These are phyloP conservation scores for Aspergillus quadrilineatus DNA, from an alignment of 2,329 filamentous ascomycete genomes.

Conservation along the genomic window DNA sequence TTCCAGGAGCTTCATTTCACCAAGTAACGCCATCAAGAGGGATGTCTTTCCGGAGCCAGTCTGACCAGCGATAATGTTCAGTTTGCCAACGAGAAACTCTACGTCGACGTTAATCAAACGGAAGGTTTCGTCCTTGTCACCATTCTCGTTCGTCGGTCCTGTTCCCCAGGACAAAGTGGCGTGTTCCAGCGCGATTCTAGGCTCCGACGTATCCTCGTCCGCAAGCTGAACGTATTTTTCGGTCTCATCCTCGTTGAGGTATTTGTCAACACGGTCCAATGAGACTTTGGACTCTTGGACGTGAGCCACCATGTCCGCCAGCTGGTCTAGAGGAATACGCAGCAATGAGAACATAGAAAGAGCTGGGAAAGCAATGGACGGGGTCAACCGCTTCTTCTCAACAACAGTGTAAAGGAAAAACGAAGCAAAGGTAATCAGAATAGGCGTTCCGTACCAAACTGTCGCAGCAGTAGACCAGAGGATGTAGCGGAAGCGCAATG, in stretches of 20 bases:
- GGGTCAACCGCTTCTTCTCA: conserved; percentile 83
- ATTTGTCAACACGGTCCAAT: conserved; percentile 93
- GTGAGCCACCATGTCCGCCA: conserved; percentile 98
- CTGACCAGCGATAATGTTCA: conserved; percentile 90
- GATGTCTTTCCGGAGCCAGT: conserved; percentile 97
- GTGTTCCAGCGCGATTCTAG: conserved; percentile 78
- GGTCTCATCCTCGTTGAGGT: conserved; percentile 88
- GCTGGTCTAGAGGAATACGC: conserved; percentile 87
- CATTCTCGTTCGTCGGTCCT: conserved; percentile 53
- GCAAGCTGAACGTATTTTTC: conserved; percentile 89
- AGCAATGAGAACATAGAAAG: conserved; percentile 94
- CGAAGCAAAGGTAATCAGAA: conserved; percentile 93
- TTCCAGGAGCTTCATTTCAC: conserved; percentile 86
- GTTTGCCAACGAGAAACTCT: conserved; percentile 76
- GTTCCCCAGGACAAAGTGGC: conserved; percentile 87
- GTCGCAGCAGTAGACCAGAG: conserved; percentile 90
- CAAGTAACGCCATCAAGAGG: conserved; percentile 88
- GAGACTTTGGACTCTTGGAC: conserved; percentile 97
- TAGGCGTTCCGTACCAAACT: conserved; percentile 93
- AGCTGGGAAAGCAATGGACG: conserved; percentile 92
- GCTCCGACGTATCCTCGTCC: conserved; percentile 66
- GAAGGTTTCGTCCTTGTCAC: conserved; percentile 67
- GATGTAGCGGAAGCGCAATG: conserved; percentile 78
- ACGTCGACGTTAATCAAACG: conserved; percentile 79
- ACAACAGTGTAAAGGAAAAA: conserved; percentile 91